Evolutionary conservation across 2,329 filamentous ascomycete genomes (phyloP).

Genomic region (Colletotrichum lupini): DNA sequence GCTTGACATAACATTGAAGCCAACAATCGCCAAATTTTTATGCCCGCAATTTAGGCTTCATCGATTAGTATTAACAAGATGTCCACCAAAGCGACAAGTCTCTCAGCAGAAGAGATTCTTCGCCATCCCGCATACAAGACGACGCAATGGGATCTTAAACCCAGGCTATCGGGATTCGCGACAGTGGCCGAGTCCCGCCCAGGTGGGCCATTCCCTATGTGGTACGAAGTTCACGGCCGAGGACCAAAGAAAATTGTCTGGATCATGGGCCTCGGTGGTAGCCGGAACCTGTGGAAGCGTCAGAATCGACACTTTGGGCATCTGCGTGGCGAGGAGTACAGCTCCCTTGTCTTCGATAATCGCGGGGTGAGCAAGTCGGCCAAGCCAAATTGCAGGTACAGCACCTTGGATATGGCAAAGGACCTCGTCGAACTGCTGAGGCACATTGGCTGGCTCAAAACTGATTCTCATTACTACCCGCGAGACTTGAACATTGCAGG

Average conservation of each 20-base stretch:
- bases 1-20: background rate
- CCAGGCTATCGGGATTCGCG: background rate
- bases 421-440: conserved; percentile 70
- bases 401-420: conserved; percentile 77
- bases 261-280: conserved; percentile 29
- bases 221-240: conserved; percentile 22
- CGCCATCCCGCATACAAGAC: conserved; percentile 18
- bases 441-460: conserved; percentile 66
- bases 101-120: conserved; percentile 6
- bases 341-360: conserved; percentile 74
- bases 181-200: conserved; percentile 5
- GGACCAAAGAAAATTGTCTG: conserved; percentile 17
- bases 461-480: conserved; percentile 35
- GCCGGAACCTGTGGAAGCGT: conserved; percentile 51
- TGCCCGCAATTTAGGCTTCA: background rate
- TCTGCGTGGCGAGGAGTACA: conserved; percentile 65
- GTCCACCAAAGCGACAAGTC: background rate
- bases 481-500: conserved; percentile 69
- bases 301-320: conserved; percentile 77
- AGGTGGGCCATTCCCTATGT: conserved; percentile 17
- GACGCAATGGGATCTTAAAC: conserved; percentile 7
- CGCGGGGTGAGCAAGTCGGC: conserved; percentile 75
- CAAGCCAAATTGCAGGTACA: conserved; percentile 73
- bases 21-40: background rate
- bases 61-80: background rate